Evolutionary conservation across 805 yeast species (phyloP), one percentile per base, ranked within the genome.

Genomic region (Danielozyma ontarioensis): DNA sequence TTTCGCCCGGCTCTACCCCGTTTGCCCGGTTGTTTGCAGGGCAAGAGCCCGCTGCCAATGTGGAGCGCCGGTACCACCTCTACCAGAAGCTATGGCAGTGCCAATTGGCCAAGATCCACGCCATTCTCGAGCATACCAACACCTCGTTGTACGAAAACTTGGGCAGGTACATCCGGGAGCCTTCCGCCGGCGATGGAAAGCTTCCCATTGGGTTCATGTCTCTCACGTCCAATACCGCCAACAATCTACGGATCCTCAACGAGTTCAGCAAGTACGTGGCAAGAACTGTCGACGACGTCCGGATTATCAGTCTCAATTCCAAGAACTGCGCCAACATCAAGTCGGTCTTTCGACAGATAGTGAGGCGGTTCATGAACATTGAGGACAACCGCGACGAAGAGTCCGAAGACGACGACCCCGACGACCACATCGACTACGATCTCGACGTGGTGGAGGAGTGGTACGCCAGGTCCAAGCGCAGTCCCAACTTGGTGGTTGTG

Each of bases 181-280:
- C 30, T 11, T 16, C 18, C 5, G 11, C 24, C 12, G 8, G 16
- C 25, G 29, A 16, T 2, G 32, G 22, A 12, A 55, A 57, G 36
- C 38, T 64, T 5, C 54, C 55, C 8, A 47, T 53, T 7, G 70
- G 63, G 2, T 62, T 56, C 34, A 45, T 66, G 13, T 62, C 52
- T 37, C 44, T 66, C 32, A 58, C 65, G 18, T 55, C 70, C 12
- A 64, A 66, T 41, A 59, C 59, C 8, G 68, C 70, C 23, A 65
- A 64, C 40, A 66, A 65, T 42, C 42, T 53, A 27, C 47, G 70
- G 16, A 57, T 64, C 10, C 42, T 66, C 17, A 49, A 59, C n/a
- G 68, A 64, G 28, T 58, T 65, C 33, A 47, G 53, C 15, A 25
- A 35, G 11, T 47, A 45, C 32, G 35, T 55, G 17, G 31, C 24